phyloP scores from a whole-genome alignment of 805 yeast species.

The Hanseniaspora meyeri region DNA sequence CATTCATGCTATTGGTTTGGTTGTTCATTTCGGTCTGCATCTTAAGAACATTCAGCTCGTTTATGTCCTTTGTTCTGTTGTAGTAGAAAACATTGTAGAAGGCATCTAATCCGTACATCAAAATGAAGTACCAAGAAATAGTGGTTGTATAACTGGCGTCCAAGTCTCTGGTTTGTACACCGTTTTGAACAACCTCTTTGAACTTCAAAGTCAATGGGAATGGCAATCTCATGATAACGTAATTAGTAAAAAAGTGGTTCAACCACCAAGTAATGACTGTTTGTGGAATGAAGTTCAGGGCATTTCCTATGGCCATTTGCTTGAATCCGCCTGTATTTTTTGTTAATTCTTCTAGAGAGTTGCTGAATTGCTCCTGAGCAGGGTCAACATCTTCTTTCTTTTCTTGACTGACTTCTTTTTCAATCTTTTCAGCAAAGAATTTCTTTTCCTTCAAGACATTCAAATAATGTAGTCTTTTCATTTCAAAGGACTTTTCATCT shows the following conservation, averaged over 20 bases:
- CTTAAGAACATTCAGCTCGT: slow-evolving; percentile 1
- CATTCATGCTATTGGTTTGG: slow-evolving; percentile 7
- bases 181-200: slow-evolving; percentile 83
- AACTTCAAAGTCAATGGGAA: slow-evolving; percentile 83
- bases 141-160: slow-evolving; percentile 89
- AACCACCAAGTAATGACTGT: slow-evolving; percentile 95
- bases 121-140: slow-evolving; percentile 90
- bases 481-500: slow-evolving; percentile 36
- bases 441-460: slow-evolving; percentile 41
- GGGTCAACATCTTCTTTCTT: slow-evolving; percentile 41
- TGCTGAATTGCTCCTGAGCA: slow-evolving; percentile 26
- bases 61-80: slow-evolving; percentile 21
- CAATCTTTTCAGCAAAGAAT: slow-evolving; percentile 36
- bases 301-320: slow-evolving; percentile 66
- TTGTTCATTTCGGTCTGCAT: slow-evolving; percentile 10
- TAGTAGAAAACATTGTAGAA: slow-evolving; percentile 61
- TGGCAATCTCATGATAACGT: slow-evolving; percentile 75
- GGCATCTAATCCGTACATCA: slow-evolving; percentile 70
- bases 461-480: slow-evolving; percentile 39
- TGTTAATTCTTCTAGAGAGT: slow-evolving; percentile 10
- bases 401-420: slow-evolving; percentile 25
- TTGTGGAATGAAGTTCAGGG: slow-evolving; percentile 80
- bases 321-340: slow-evolving; percentile 52
- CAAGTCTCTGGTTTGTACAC: slow-evolving; percentile 70
- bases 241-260: slow-evolving; percentile 83